Evolutionary conservation across 2,329 filamentous ascomycete genomes (phyloP).

Genomic region (Colletotrichum salicis): DNA sequence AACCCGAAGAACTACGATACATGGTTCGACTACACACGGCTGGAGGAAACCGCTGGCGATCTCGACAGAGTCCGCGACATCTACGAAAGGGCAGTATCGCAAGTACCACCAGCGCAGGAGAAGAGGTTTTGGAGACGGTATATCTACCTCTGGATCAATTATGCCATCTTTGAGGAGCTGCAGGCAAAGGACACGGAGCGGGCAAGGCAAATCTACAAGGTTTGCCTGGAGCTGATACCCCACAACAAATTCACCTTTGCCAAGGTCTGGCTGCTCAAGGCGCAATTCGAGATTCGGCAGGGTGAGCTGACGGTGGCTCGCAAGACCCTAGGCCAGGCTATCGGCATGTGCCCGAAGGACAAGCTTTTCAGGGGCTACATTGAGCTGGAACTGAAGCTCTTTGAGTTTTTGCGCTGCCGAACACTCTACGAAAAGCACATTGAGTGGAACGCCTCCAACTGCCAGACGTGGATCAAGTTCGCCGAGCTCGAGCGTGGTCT

Average conservation of each 20-base stretch:
- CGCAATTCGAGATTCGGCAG: conserved; percentile 92
- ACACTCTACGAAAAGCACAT: conserved; percentile 95
- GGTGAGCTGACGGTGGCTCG: conserved; percentile 81
- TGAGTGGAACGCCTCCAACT: conserved; percentile 90
- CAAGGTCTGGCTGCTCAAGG: conserved; percentile 94
- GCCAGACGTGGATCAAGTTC: conserved; percentile 95
- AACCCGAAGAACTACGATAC: conserved; percentile 97
- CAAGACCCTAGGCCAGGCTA: conserved; percentile 88
- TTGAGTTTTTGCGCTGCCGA: conserved; percentile 92
- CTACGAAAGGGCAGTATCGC: conserved; percentile 95
- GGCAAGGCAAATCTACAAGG: conserved; percentile 89
- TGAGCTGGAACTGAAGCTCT: conserved; percentile 90
- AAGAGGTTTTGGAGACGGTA: conserved; percentile 98
- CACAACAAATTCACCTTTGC: conserved; percentile 98
- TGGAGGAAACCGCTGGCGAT: conserved; percentile 89
- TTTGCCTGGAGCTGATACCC: conserved; percentile 87
- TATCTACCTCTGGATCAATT: conserved; percentile 98
- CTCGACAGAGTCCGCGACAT: conserved; percentile 87
- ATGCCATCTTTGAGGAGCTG: conserved; percentile 94
- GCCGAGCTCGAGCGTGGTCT: conserved; percentile 91
- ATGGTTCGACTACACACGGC: conserved; percentile 93
- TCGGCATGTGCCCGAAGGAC: conserved; percentile 96
- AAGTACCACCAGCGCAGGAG: conserved; percentile 93
- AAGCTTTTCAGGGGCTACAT: conserved; percentile 95
- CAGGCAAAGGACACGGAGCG: conserved; percentile 81